A percentile compares a stretch with the other conserved stretches of the same genome.
These are phyloP conservation scores for Blastobotrys persicus DNA, from an alignment of 1,139 yeast genomes.

Conservation along the genomic window DNA sequence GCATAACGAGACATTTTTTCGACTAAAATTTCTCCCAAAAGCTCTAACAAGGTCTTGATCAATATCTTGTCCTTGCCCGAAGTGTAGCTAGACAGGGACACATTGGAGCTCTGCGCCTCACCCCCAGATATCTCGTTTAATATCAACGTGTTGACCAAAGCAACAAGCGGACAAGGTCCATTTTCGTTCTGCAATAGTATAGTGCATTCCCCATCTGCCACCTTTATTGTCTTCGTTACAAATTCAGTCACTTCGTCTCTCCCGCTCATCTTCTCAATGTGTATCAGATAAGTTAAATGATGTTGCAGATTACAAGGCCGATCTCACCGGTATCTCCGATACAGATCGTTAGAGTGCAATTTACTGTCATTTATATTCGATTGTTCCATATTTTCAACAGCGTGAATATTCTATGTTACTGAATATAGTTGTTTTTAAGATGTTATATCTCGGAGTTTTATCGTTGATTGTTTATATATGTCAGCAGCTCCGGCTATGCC, in stretches of 20 bases:
- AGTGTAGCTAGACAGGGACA: constrained; percentile 22
- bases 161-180: constrained; percentile 91
- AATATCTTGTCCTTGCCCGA: constrained; percentile 27
- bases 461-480: too few relatives aligned
- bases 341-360: too few relatives aligned
- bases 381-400: too few relatives aligned
- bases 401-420: too few relatives aligned
- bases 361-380: too few relatives aligned
- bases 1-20: constrained; percentile 22
- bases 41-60: constrained; percentile 32
- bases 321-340: too few relatives aligned
- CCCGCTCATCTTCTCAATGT: too few relatives aligned
- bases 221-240: constrained; percentile 25
- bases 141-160: constrained; percentile 65
- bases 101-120: constrained; percentile 10
- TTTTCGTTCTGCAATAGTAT: constrained; percentile 76
- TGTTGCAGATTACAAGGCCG: too few relatives aligned
- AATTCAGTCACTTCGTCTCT: constrained; percentile 20
- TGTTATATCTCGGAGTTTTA: too few relatives aligned
- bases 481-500: too few relatives aligned
- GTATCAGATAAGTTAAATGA: too few relatives aligned
- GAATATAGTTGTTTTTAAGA: too few relatives aligned
- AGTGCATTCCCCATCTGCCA: constrained; percentile 19
- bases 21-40: constrained; percentile 42
- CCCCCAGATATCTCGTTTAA: constrained; percentile 28